phyloP scores from a whole-genome alignment of 2,329 filamentous ascomycete genomes.

The Neurospora sp. region DNA sequence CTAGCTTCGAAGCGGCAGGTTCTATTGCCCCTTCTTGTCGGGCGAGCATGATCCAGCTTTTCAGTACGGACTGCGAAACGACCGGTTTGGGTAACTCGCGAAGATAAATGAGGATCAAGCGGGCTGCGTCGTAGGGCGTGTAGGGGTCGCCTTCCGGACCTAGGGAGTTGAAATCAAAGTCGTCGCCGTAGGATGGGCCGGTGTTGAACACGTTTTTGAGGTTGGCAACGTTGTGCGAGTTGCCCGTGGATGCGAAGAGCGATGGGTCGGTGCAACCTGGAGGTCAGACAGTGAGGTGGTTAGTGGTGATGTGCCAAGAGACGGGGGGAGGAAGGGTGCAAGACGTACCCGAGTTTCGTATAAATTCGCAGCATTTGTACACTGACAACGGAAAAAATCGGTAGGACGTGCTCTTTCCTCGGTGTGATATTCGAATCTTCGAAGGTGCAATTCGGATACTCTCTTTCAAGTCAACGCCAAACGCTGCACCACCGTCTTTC shows the following conservation, averaged over 20 bases:
- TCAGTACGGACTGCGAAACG: constrained; percentile 12
- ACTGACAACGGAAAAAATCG: constrained; percentile 13
- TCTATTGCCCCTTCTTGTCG: constrained; percentile 16
- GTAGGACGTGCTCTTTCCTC: constrained; percentile 14
- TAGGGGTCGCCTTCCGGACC: constrained; percentile 9
- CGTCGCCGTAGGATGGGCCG: constrained; percentile 12
- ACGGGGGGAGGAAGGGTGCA: not conserved
- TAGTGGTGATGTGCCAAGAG: not conserved
- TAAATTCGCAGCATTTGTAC: constrained; percentile 19
- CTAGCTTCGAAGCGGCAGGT: constrained; percentile 8
- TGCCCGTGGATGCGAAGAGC: constrained; percentile 13
- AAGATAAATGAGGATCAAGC: constrained; percentile 15
- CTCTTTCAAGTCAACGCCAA: constrained; percentile 15
- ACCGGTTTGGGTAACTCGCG: constrained; percentile 15
- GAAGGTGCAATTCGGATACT: constrained; percentile 14
- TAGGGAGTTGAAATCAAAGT: constrained; percentile 10
- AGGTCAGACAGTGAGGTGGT: not conserved
- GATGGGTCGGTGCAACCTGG: constrained; percentile 8
- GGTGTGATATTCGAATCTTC: constrained; percentile 17
- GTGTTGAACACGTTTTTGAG: constrained; percentile 14
- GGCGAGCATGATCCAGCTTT: constrained; percentile 16
- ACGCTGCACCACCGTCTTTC: not conserved
- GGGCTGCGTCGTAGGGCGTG: constrained; percentile 15
- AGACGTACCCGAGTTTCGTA: constrained; percentile 9
- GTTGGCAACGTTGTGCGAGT: constrained; percentile 11